These are phyloP conservation scores for Datisca glomerata DNA, from an alignment of 306 rosid genomes.

Conservation along the genomic window DNA sequence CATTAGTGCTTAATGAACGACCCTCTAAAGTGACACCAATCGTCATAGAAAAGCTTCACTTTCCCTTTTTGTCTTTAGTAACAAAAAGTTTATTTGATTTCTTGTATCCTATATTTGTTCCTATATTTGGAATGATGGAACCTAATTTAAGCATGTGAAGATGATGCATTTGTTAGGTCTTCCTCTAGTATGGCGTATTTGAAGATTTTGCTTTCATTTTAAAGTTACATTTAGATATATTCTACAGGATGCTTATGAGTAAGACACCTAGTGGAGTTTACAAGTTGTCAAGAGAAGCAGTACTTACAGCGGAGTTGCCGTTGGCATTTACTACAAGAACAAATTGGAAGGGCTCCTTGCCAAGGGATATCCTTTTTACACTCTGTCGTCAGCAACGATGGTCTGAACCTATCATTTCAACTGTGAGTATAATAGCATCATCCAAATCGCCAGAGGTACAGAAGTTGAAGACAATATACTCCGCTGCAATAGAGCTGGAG, in stretches of 20 bases:
- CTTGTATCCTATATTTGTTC: neutral
- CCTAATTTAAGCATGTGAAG: neutral
- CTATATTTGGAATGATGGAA: neutral
- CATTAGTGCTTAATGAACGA: neutral
- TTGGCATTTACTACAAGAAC: conserved; percentile 45
- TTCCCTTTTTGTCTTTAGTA: neutral
- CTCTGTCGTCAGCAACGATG: conserved; percentile 85
- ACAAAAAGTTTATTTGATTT: neutral
- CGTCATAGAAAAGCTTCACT: neutral
- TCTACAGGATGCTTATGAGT: conserved; percentile 70
- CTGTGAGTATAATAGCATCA: conserved; percentile 19
- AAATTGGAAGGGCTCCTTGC: conserved; percentile 87
- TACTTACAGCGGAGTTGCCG: conserved; percentile 69
- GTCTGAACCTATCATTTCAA: conserved; percentile 54
- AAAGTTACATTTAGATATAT: conserved; percentile 21
- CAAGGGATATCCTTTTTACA: conserved; percentile 65
- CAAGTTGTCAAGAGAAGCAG: conserved; percentile 77
- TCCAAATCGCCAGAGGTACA: conserved; percentile 36
- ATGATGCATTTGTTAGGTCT: neutral
- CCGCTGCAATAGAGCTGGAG: conserved; percentile 21
- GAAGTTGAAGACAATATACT: conserved; percentile 36
- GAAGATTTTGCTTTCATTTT: neutral
- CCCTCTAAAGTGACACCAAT: neutral
- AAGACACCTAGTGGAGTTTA: conserved; percentile 81
- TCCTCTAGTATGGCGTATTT: neutral